Evolutionary conservation across 2,329 filamentous ascomycete genomes (phyloP), one percentile per base, ranked within the genome.

Genomic region (Cercospora nicotianae): DNA sequence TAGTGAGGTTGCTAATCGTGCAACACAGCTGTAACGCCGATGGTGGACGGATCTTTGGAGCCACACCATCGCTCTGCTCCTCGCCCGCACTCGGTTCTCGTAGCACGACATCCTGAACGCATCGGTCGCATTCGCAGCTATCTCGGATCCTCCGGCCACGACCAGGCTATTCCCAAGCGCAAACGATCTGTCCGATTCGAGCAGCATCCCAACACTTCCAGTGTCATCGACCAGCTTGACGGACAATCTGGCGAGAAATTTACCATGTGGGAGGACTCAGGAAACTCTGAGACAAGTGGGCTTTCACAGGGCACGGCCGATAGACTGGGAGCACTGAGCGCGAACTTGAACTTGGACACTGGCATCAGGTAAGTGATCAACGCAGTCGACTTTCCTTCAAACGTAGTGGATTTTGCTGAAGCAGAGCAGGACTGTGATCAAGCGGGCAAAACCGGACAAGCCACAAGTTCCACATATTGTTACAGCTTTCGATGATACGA

Each of bases 121-220:
- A 28, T 51, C 39, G 31, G n/a, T 53, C 65, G 65, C 13, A 36
- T 63, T n/a, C 58, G 65, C 36, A 42, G 63, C 12, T n/a, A 57
- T 10, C 59, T 60, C 26, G 59, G 36, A 20, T 71, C 70, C 3
- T 72, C 73, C 12, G 58, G 65, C 30, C 33, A 68, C 12, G 66
- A 69, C 12, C 60, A 31, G 16, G 59, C 33, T 9, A 26, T 23
- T 4, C 69, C 72, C 3, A 71, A 72, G 57, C 67, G 73, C 31
- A 73, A 70, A 51, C 72, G 73, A 18, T 76, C 74, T 30, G 74
- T 76, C 3, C 73, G 72, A 10, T 76, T 75, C 39, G 51, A 51
- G 20, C 60, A 67, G 23, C 12, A 66, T n/a, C 61, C 48, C 18
- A 26, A 39, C 10, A 63, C 48, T 13, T 63, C 61, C 30, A 63